These are phyloP conservation scores for Ophiostoma australiae DNA, from an alignment of 2,329 filamentous ascomycete species.

Conservation along the genomic window DNA sequence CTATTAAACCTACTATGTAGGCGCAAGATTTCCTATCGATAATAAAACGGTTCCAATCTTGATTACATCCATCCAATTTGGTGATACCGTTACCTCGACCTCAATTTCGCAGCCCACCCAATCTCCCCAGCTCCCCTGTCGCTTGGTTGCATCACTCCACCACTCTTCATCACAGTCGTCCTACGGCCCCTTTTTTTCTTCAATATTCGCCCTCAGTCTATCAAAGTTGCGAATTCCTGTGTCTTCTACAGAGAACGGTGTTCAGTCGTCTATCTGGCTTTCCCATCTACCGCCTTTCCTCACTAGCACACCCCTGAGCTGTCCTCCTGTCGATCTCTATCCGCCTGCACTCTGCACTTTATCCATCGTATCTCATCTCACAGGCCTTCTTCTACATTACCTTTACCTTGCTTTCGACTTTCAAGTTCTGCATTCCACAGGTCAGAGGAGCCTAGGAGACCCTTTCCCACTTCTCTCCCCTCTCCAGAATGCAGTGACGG, in stretches of 20 bases:
- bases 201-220: not conserved
- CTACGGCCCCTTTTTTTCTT: not conserved
- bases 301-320: constrained; percentile 16
- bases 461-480: not conserved
- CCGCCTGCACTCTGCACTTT: constrained; percentile 9
- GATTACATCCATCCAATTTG: not conserved
- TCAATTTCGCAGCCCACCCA: constrained; percentile 14
- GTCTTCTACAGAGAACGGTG: not conserved
- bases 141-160: not conserved
- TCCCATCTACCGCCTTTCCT: not conserved
- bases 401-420: not conserved
- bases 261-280: not conserved
- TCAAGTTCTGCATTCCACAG: constrained; percentile 1
- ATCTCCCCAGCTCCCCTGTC: constrained; percentile 3
- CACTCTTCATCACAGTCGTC: not conserved
- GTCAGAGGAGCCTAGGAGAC: not conserved
- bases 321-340: constrained; percentile 21
- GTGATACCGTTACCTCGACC: constrained; percentile 22
- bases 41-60: not conserved
- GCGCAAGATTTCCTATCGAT: too few relatives aligned
- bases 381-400: constrained; percentile 1
- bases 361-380: not conserved
- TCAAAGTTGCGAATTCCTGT: not conserved
- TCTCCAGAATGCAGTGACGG: not conserved
- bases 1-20: not conserved